Base-by-base conservation (phyloP, 225 moss, liverwort and hornwort species). In the Marchantia polymorpha region DNA sequence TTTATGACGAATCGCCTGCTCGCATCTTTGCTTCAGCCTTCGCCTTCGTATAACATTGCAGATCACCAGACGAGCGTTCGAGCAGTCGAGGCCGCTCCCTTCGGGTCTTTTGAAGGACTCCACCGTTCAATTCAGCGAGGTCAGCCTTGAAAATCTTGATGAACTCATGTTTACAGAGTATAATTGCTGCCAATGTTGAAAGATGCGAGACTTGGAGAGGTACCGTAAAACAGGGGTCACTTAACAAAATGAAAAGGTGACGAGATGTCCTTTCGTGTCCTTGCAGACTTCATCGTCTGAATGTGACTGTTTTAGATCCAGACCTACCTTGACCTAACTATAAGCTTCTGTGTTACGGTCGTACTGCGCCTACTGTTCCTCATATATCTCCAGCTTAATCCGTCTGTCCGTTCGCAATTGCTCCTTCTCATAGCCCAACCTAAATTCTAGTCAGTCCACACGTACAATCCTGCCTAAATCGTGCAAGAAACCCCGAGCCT, bases 201-300 rank as follows among this genome's bases (percentile, higher is more conserved):
- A 47, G 1, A 69, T 47, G 69, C 19, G 69, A 69, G 47, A 69
- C 53, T 73, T 54, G 53, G 54, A 73, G 53, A 73, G 73, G 73
- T 73, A 73, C 54, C 23, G 11, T 17, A 23, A 1, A 52, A 52
- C 52, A 9, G 53, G 52, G 52, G 52, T 52, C 73, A 53, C 54
- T 73, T 70, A 15, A 49, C 72, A 31, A 52, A 51, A 20, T 49
- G 69, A 70, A 70, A 70, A 49, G 48, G 48, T 49, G 22, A 71
- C n/a, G 10, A 54, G 27, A 73, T 73, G 73, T 73, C 73, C 13
- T 27, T 73, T 73, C 73, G 54, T 52, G 53, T 54, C 29, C 73
- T 10, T 71, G n/a, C 49, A 11, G 51, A 55, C 53, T 27, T 27
- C 16, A 10, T 27, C 0, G 53, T 73, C 53, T 53, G 53, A 54